These are phyloP conservation scores for Solanum chaucha DNA, from an alignment of 257 asterid species.

Conservation along the genomic window DNA sequence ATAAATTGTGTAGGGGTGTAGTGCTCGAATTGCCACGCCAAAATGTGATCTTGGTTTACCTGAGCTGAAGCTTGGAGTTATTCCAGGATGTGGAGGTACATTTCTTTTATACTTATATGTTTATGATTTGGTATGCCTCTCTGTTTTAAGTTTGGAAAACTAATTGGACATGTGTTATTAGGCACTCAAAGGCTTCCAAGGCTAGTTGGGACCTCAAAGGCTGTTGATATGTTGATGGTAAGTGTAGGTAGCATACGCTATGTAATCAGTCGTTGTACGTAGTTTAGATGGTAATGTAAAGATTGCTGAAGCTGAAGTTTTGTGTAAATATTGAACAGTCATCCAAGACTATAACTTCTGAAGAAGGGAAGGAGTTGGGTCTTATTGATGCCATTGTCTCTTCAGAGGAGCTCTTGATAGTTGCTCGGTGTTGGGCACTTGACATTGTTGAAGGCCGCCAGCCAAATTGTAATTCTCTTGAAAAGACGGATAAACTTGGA, in stretches of 20 bases:
- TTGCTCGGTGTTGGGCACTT: constrained; percentile 47
- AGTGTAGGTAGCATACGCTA: not conserved
- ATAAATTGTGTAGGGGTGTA: constrained; percentile 35
- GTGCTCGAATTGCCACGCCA: constrained; percentile 48
- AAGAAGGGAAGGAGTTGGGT: constrained; percentile 30
- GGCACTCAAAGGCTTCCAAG: constrained; percentile 72
- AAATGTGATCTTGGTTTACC: constrained; percentile 51
- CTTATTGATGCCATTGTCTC: constrained; percentile 54
- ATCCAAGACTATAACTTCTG: constrained; percentile 45
- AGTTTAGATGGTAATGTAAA: not conserved
- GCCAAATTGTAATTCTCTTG: constrained; percentile 39
- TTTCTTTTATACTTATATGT: not conserved
- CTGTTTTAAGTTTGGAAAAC: not conserved
- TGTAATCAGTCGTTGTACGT: not conserved
- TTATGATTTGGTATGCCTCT: not conserved
- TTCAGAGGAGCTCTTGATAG: constrained; percentile 30
- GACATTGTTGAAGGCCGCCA: constrained; percentile 33
- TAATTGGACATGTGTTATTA: not conserved
- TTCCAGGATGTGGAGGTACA: constrained; percentile 65
- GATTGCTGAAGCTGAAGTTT: not conserved
- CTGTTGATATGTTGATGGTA: constrained; percentile 57
- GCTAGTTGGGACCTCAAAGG: constrained; percentile 49
- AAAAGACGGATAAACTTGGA: constrained; percentile 39
- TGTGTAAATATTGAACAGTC: constrained; percentile 17
- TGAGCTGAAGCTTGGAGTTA: constrained; percentile 47